Evolutionary conservation across 768 basidiomycete genomes (phyloP).

Genomic region (Russula sp.): DNA sequence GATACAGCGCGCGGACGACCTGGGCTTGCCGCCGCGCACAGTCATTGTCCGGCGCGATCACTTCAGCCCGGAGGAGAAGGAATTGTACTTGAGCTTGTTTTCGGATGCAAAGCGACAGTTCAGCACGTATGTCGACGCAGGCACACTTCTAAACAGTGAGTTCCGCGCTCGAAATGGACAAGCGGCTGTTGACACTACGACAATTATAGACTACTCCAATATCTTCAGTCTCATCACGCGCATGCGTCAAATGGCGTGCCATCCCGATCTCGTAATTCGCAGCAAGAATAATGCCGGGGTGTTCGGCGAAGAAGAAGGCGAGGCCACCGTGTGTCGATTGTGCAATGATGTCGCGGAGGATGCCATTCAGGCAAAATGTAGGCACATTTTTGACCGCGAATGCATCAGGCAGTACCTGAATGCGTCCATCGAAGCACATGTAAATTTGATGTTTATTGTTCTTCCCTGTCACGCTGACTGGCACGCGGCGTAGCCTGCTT

Average conservation of each 20-base stretch:
- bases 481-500: constrained; percentile 57
- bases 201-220: constrained; percentile 70
- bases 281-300: constrained; percentile 70
- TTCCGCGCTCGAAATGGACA: constrained; percentile 20
- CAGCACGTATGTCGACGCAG: constrained; percentile 81
- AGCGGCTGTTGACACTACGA: not conserved
- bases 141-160: constrained; percentile 89
- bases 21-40: constrained; percentile 89
- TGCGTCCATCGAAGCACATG: constrained; percentile 62
- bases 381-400: constrained; percentile 92
- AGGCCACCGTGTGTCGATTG: constrained; percentile 86
- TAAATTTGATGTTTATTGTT: constrained; percentile 14
- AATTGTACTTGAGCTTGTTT: constrained; percentile 86
- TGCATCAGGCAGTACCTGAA: constrained; percentile 93
- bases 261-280: constrained; percentile 88
- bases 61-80: constrained; percentile 96
- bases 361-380: constrained; percentile 89
- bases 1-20: constrained; percentile 91
- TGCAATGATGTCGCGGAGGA: constrained; percentile 98
- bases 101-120: constrained; percentile 91
- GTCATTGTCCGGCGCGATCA: constrained; percentile 85
- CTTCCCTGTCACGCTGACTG: not conserved
- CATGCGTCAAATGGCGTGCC: constrained; percentile 94
- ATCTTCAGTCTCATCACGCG: constrained; percentile 90
- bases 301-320: constrained; percentile 55